Evolutionary conservation across 202 grass and related monocot species (phyloP), one percentile per base, ranked within the genome.

Genomic region (Cymbopogon flexuosus): DNA sequence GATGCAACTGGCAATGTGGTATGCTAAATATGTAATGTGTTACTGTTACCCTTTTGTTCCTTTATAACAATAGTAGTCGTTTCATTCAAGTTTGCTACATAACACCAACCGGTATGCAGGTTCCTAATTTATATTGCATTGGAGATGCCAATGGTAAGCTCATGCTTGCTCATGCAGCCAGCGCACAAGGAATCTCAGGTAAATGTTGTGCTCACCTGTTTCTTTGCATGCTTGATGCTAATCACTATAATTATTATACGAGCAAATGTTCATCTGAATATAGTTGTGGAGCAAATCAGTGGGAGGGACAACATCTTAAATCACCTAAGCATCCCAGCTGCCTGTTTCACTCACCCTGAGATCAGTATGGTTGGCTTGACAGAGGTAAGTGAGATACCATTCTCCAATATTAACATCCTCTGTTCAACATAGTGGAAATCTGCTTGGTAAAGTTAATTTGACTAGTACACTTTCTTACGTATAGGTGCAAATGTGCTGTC

Each of bases 161-260:
- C 59, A 98, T 98, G 95, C 95, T 98, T 88, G 95, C 95, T 15
- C 95, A 98, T 93, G 92, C 90, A 83, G 95, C 95, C 61, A 93
- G 92, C 86, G 95, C 95, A 85, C 95, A 94, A 84, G 95, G 95
- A 84, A 98, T 98, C 66, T 94, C 92, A 22, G 95, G 95, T 88
- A 89, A 59, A 83, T 74, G 40, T 68, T 74, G 11, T 60, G 61
- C 66, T 74, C 46, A 5, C 3, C 5, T 63, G 60, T 70, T 64
- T 73, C 19, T 79, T 51, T 35, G 54, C 52, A 21, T 73, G 46
- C 51, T 72, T 30, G 72, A 15, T 57, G 15, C 80, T 82, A 3
- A 35, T 81, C 37, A 33, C 22, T 67, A 46, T 66, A 46, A 39
- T 45, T 83, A 18, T 27, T 64, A 40, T 27, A 79, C 30, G 3